Conservation (phyloP, 768 basidiomycete genomes). For the Tulasnella sp. region DNA sequence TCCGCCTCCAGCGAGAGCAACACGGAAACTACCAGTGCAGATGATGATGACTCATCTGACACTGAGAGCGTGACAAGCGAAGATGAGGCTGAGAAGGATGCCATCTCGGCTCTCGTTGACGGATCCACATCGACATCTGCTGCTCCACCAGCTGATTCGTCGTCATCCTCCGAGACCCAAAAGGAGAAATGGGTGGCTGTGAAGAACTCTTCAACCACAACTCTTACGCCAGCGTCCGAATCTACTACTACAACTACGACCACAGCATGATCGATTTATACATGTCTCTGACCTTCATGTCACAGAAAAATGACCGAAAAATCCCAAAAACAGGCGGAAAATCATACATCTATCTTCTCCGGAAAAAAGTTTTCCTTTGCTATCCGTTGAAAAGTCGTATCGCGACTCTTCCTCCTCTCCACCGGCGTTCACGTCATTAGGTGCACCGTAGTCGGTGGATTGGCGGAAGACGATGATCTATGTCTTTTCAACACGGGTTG, state of each 20-base stretch:
- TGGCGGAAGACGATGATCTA: too few species aligned
- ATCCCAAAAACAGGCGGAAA: too few species aligned
- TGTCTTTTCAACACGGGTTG: too few species aligned
- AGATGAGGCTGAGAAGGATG: constrained; percentile 9
- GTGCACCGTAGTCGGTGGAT: too few species aligned
- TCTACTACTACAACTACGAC: background rate
- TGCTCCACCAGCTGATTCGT: background rate
- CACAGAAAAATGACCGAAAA: too few species aligned
- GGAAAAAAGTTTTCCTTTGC: too few species aligned
- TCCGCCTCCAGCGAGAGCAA: constrained; percentile 13
- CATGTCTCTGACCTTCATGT: too few species aligned
- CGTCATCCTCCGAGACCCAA: background rate
- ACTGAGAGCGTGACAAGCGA: background rate
- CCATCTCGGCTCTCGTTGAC: constrained; percentile 8
- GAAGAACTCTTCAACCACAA: constrained; percentile 10
- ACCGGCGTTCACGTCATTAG: too few species aligned
- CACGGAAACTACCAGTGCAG: constrained; percentile 9
- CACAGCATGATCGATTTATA: too few species aligned
- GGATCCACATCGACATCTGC: constrained; percentile 3
- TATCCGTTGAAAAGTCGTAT: too few species aligned
- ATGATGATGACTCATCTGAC: constrained; percentile 12
- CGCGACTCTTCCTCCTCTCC: too few species aligned
- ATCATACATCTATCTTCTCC: too few species aligned
- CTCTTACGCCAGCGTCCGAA: background rate
- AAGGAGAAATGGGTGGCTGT: constrained; percentile 14